Evolutionary conservation across 345 rosid species (phyloP), one percentile per base, ranked within the genome.

Genomic region (Nephelium lappaceum): DNA sequence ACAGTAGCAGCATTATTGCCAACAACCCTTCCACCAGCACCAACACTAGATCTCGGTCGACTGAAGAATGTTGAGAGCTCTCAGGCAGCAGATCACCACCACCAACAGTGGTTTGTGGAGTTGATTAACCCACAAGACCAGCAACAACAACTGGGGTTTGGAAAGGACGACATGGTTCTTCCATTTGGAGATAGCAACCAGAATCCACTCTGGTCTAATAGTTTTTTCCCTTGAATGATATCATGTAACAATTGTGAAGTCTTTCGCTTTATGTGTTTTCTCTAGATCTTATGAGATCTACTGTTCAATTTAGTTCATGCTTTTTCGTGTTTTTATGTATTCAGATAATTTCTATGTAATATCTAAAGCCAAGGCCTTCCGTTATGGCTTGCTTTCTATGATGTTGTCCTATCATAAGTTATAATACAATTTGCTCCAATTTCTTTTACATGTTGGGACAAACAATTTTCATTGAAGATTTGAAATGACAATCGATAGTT

Each of bases 71-170:
- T 8, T 41, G 65, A 62, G 69, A 21, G 41, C 25, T 51, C 19
- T 16, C 60, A 18, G 66, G 53, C 2, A 31, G 36, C 3, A 31
- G 36, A 31, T 1, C 36, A 31, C 47, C 79, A 82, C 8, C 71
- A 69, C 69, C 84, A 70, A 36, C 81, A 61, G 19, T 80, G 84
- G 87, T 67, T 82, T 71, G 10, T 82, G 70, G 80, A 85, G 15
- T 61, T 80, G 68, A 65, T 69, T 82, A 81, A 78, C 31, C 83
- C 83, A 19, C 86, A 67, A 60, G 83, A 4, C 36, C 36, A 72
- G 3, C 49, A 45, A 11, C 49, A 45, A 0, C 71, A 63, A 21
- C 8, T 79, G 69, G 85, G 81, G 18, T 71, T 74, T 65, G 72
- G 79, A 1, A 72, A 77, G 23, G 85, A 84, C 25, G 84, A 83